phyloP scores from a whole-genome alignment of 1,284 basidiomycete genomes.

The Boletus calvinii region DNA sequence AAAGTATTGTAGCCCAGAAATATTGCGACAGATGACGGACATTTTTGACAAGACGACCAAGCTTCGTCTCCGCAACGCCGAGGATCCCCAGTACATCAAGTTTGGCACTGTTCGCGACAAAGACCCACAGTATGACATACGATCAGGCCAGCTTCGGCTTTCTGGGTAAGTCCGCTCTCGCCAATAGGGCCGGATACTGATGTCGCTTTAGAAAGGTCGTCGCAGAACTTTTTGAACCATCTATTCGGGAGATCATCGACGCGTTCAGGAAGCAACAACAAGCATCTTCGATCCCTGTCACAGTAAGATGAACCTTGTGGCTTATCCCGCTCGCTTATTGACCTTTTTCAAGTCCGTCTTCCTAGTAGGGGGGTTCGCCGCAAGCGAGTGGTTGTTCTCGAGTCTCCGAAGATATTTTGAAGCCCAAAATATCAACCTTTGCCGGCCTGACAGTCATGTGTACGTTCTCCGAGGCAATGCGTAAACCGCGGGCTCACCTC shows the following conservation, averaged over 20 bases:
- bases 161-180: conserved; percentile 34
- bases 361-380: conserved; percentile 49
- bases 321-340: not conserved
- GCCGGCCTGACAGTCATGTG: conserved; percentile 42
- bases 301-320: conserved; percentile 25
- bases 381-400: conserved; percentile 48
- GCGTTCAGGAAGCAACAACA: conserved; percentile 39
- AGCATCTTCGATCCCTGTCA: conserved; percentile 33
- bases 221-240: conserved; percentile 47
- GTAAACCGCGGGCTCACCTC: conserved; percentile 8
- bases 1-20: conserved; percentile 30
- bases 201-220: conserved; percentile 36
- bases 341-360: conserved; percentile 32
- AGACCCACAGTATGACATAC: conserved; percentile 45
- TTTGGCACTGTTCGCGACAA: conserved; percentile 50
- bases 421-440: conserved; percentile 30
- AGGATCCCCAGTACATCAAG: conserved; percentile 46
- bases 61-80: conserved; percentile 41
- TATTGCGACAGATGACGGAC: conserved; percentile 44
- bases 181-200: not conserved
- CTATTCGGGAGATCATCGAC: conserved; percentile 41
- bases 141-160: conserved; percentile 46
- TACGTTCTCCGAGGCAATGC: conserved; percentile 24
- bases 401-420: conserved; percentile 37
- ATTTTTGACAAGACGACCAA: conserved; percentile 56